Base-by-base conservation (phyloP, 1,284 basidiomycete species). In the Clitocybe nebularis region DNA sequence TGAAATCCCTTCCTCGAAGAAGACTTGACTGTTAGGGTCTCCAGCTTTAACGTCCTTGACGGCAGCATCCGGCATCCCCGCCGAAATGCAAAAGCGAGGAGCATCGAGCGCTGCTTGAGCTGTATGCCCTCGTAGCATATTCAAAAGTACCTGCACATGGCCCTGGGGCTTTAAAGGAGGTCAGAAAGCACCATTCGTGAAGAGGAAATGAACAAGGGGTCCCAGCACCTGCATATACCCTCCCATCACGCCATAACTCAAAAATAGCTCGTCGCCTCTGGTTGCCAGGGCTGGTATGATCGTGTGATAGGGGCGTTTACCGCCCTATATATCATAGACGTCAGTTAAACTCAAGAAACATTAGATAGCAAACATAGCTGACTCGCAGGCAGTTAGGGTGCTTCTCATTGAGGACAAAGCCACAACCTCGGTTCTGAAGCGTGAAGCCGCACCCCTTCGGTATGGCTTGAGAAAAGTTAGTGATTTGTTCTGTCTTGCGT, bases 381-480 rank as follows among this genome's bases (percentile, higher is more conserved):
- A 81, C 83, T 71, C 79, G 66, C 46, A 89, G 67, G 28, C 74
- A 77, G 62, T 99, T 98, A 0, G 90, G 85, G 60, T 97, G 94
- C 0, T 79, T 81, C 46, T 89, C 79, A 38, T 74, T 69, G 14
- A 97, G 70, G 4, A 81, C 72, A 61, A 98, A 99, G 9, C 88
- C 86, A 4, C 81, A 74, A 2, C 95, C 95, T 45, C 95, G 78
- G 64, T 96, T 96, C 63, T 98, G 95, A 6, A 99, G 74, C 0
- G 93, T 97, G 60, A 99, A 98, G 0, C 95, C 95, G 56, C 92
- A 95, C 0, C 86, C 93, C 51, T 86, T 82, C 0, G 95, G 95
- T 25, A 98, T 74, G 17, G 93, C 93, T 77, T 51, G 23, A 40
- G n/a, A n/a, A n/a, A n/a, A n/a, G n/a, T n/a, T n/a, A n/a, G n/a